Evolutionary conservation across 371 early-diverging fungal species (phyloP).

Genomic region (Mycotypha africana): DNA sequence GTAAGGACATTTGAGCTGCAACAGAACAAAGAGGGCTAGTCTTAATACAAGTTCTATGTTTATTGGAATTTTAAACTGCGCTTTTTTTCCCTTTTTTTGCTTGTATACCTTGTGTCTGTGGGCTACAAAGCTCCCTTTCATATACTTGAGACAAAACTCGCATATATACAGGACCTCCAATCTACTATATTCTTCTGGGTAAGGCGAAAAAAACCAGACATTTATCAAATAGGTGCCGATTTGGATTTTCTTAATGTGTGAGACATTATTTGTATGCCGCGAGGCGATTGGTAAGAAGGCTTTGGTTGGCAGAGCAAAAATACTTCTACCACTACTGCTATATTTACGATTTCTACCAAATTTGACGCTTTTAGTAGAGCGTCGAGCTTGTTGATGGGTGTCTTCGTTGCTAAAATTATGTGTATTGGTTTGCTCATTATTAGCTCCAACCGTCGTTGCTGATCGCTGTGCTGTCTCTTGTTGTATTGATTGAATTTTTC

Average conservation of each 20-base stretch:
- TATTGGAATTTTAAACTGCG: conserved; percentile 91
- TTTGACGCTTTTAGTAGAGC: too few species aligned
- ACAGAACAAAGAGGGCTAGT: conserved; percentile 95
- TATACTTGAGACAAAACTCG: conserved; percentile 97
- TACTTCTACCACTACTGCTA: too few species aligned
- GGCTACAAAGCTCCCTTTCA: conserved; percentile 68
- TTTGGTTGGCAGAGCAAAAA: too few species aligned
- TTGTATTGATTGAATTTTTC: too few species aligned
- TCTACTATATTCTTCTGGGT: conserved; percentile 92
- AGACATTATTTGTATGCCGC: too few species aligned
- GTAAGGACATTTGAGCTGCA: conserved; percentile 77
- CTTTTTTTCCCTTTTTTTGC: not conserved
- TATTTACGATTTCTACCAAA: too few species aligned
- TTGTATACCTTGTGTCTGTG: conserved; percentile 53
- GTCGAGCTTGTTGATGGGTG: too few species aligned
- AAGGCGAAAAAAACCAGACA: conserved; percentile 98
- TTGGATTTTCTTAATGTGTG: conserved; percentile 17
- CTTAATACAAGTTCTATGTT: conserved; percentile 95
- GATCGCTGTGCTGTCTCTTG: too few species aligned
- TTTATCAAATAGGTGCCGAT: conserved; percentile 84
- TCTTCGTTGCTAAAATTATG: too few species aligned
- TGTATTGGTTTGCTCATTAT: too few species aligned
- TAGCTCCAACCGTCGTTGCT: too few species aligned
- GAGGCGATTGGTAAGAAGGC: too few species aligned
- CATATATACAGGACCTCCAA: conserved; percentile 81